These are phyloP conservation scores for Aspergillus sp. DNA, from an alignment of 2,329 filamentous ascomycete species.

Conservation along the genomic window DNA sequence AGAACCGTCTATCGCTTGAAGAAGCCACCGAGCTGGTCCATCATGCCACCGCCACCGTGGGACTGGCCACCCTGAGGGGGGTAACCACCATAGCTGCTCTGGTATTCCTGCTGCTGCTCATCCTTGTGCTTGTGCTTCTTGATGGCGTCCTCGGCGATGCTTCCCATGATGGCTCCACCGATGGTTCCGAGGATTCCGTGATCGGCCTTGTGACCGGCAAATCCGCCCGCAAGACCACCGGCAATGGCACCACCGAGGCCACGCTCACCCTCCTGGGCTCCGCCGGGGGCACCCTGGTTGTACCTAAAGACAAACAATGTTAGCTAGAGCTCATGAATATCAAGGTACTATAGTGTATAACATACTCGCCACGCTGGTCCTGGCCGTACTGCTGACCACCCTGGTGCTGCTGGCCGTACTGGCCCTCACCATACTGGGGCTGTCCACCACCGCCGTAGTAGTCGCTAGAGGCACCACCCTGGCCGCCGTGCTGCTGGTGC, in stretches of 20 bases:
- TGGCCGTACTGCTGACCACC: constrained; percentile 20
- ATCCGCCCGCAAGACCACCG: constrained; percentile 50
- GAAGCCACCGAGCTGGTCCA: constrained; percentile 39
- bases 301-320: constrained; percentile 18
- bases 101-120: constrained; percentile 24
- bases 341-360: constrained; percentile 2
- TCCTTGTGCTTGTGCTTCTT: constrained; percentile 48
- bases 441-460: constrained; percentile 23
- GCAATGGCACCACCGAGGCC: constrained; percentile 50
- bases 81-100: constrained; percentile 16
- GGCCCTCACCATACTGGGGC: constrained; percentile 20
- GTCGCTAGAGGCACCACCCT: constrained; percentile 16
- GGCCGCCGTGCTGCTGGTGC: constrained; percentile 14
- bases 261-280: constrained; percentile 48
- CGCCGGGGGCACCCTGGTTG: constrained; percentile 36
- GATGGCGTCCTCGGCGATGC: constrained; percentile 47
- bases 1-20: constrained; percentile 38
- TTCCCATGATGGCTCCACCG: constrained; percentile 50
- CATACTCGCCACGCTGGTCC: constrained; percentile 27
- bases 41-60: constrained; percentile 25
- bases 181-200: constrained; percentile 52
- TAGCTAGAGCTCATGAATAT: not conserved
- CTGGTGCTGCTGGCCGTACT: constrained; percentile 25
- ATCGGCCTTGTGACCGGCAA: constrained; percentile 49
- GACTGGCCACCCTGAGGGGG: constrained; percentile 20